phyloP scores from a whole-genome alignment of 495 filamentous ascomycete genomes.

The Chaetomium fimeti region DNA sequence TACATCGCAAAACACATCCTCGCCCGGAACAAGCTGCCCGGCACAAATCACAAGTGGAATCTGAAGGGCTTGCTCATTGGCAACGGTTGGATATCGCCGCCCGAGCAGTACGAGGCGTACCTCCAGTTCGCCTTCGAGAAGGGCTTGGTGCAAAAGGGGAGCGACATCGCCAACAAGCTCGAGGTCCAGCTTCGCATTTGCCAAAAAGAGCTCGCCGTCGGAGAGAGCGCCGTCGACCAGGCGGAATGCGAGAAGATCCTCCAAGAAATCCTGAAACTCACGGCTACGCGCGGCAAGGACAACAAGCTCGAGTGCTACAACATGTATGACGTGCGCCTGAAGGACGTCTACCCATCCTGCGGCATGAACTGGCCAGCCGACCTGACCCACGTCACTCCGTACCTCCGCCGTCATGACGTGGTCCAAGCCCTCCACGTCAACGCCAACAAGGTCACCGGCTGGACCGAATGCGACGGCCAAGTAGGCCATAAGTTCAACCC shows the following conservation, averaged over 20 bases:
- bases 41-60: constrained; percentile 61
- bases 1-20: constrained; percentile 89
- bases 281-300: constrained; percentile 46
- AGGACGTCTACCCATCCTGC: constrained; percentile 70
- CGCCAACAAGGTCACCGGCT: constrained; percentile 74
- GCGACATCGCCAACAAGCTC: constrained; percentile 60
- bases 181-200: constrained; percentile 46
- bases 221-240: constrained; percentile 63
- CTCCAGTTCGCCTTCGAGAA: constrained; percentile 73
- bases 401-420: constrained; percentile 81
- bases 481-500: constrained; percentile 69
- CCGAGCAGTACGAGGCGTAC: constrained; percentile 88
- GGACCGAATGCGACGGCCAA: constrained; percentile 84
- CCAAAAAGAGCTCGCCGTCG: constrained; percentile 66
- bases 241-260: constrained; percentile 71
- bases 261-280: constrained; percentile 62
- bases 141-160: constrained; percentile 66
- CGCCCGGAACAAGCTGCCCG: constrained; percentile 65
- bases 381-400: constrained; percentile 69
- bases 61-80: constrained; percentile 88
- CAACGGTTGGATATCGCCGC: constrained; percentile 93
- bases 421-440: constrained; percentile 77
- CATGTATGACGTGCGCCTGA: constrained; percentile 90
- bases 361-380: constrained; percentile 98
- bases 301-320: constrained; percentile 66